Percentiles rank a stretch among this genome's conserved stretches.
Evolutionary conservation across 2,329 filamentous ascomycete genomes (phyloP).

Genomic region (Penicillium sp.): DNA sequence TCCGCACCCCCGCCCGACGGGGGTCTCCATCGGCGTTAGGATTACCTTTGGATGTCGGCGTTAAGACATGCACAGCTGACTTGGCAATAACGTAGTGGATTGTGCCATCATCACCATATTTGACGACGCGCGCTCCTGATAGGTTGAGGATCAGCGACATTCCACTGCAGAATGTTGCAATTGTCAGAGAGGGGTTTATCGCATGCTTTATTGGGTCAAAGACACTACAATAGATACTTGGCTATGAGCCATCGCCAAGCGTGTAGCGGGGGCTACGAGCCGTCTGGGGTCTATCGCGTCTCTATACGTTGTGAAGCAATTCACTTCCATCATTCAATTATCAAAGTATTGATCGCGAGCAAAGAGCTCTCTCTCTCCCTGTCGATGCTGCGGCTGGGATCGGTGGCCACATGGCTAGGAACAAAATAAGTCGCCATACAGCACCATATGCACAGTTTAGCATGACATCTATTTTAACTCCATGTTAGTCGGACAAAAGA

Average conservation of each 20-base stretch:
- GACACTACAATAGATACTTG: not conserved
- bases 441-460: not conserved
- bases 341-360: not conserved
- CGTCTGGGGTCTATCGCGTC: not conserved
- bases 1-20: not conserved
- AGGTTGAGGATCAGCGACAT: not conserved
- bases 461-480: not conserved
- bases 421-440: not conserved
- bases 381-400: not conserved
- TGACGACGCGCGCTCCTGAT: constrained; percentile 2
- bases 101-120: constrained; percentile 9
- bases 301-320: not conserved
- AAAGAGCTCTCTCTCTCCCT: not conserved
- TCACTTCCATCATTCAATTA: not conserved
- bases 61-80: not conserved
- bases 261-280: not conserved
- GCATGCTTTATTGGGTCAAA: not conserved
- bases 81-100: constrained; percentile 13
- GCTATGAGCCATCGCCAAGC: not conserved
- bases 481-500: not conserved
- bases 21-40: not conserved
- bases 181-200: not conserved
- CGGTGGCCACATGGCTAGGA: not conserved
- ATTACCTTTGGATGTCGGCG: not conserved
- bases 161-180: not conserved